These are phyloP conservation scores for Penicillium corylophilum DNA, from an alignment of 2,329 filamentous ascomycete genomes.

Conservation along the genomic window DNA sequence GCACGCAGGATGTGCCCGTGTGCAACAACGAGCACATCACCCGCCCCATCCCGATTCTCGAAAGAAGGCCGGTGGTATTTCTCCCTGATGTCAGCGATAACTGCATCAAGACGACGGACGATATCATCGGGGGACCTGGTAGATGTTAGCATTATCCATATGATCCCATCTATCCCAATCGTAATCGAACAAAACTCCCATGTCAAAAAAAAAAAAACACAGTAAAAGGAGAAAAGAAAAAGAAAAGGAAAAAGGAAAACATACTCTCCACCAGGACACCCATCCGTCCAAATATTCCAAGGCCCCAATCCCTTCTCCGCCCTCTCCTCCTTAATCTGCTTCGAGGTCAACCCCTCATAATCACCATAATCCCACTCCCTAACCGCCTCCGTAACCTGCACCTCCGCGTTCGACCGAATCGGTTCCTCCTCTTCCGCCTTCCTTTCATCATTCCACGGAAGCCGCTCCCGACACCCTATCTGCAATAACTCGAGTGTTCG, in stretches of 20 bases:
- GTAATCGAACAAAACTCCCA: too few species aligned
- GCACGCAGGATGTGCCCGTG: constrained; percentile 88
- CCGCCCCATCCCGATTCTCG: constrained; percentile 50
- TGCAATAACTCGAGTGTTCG: constrained; percentile 86
- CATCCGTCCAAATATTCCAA: constrained; percentile 91
- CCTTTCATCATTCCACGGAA: constrained; percentile 64
- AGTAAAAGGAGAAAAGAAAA: too few species aligned
- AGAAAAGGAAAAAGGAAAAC: constrained; percentile 31
- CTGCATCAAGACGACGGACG: constrained; percentile 66
- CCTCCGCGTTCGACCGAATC: constrained; percentile 56
- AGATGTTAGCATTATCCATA: neutral
- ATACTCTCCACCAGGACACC: constrained; percentile 80
- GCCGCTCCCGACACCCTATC: constrained; percentile 64
- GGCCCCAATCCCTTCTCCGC: constrained; percentile 55
- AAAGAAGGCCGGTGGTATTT: constrained; percentile 65
- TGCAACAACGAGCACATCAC: constrained; percentile 76
- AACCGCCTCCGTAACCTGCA: constrained; percentile 70
- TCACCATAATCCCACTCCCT: constrained; percentile 86
- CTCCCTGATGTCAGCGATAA: constrained; percentile 73
- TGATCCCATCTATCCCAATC: neutral
- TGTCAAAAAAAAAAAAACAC: too few species aligned
- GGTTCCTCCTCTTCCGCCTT: constrained; percentile 34
- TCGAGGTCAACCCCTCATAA: constrained; percentile 77
- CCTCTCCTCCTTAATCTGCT: constrained; percentile 55
- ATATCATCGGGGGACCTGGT: constrained; percentile 70